Percentiles rank a stretch among this genome's conserved stretches.
Evolutionary conservation across 805 yeast genomes (phyloP).

Genomic region (Ogataea degrootiae): DNA sequence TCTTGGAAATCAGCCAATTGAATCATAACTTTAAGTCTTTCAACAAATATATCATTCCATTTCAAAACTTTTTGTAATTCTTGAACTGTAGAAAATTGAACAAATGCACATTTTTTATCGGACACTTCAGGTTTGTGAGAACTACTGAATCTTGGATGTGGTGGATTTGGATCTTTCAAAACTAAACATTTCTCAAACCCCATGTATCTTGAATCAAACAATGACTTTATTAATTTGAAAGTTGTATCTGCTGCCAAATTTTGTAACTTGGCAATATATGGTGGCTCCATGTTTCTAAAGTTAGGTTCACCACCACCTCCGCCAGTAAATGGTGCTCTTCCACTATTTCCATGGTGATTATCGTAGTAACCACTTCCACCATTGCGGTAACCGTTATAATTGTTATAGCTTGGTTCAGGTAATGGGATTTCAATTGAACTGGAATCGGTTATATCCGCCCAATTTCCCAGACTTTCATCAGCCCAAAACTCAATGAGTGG

Average conservation of each 20-base stretch:
- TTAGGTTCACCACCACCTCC: constrained; percentile 7
- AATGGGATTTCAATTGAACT: constrained; percentile 50
- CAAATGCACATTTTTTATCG: constrained; percentile 57
- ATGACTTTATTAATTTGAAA: constrained; percentile 48
- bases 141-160: constrained; percentile 38
- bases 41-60: constrained; percentile 51
- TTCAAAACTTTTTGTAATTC: constrained; percentile 56
- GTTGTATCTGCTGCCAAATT: constrained; percentile 55
- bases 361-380: constrained; percentile 1
- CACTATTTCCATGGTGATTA: constrained; percentile 1
- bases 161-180: constrained; percentile 33
- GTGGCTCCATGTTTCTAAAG: constrained; percentile 36
- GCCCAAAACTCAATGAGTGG: constrained; percentile 41
- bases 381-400: constrained; percentile 6
- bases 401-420: constrained; percentile 11
- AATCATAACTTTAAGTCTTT: constrained; percentile 31
- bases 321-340: neutral
- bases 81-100: constrained; percentile 46
- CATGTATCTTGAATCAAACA: constrained; percentile 60
- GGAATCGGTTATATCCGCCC: constrained; percentile 65
- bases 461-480: constrained; percentile 40
- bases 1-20: constrained; percentile 35
- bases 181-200: constrained; percentile 55
- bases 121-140: constrained; percentile 28
- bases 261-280: constrained; percentile 59